Evolutionary conservation across 768 basidiomycete genomes (phyloP), one percentile per base, ranked within the genome.

Genomic region (Naematelia aurantialba): DNA sequence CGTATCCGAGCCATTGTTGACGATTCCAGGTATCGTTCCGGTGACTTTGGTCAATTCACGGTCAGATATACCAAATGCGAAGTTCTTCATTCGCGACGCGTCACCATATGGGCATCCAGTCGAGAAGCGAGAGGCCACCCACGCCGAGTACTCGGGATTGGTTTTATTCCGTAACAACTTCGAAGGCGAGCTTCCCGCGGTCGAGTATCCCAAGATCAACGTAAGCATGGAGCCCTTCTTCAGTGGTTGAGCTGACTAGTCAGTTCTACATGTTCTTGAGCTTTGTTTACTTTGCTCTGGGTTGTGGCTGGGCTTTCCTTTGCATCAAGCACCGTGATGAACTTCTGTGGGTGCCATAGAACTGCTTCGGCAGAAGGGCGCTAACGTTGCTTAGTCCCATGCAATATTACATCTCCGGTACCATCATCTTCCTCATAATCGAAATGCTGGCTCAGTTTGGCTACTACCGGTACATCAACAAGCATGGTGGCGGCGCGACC

Each of bases 141-240:
- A 96, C 70, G 87, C 91, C 24, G 80, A 82, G 19, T 97, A 91
- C 76, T 79, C 81, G 10, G 93, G 91, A 13, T 79, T 80, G 30
- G 88, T 97, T 34, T 79, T 88, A 47, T 98, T 99, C 81, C 83
- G 82, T 67, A 97, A 96, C 76, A 84, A 82, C 1, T 97, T 97
- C 72, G 81, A 87, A 25, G 96, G 96, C 19, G 84, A 88, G 73
- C 81, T 99, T 21, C 84, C 94, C 12, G 92, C 93, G 4, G 83
- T 89, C 4, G 96, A 99, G 75, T 96, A 97, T 77, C 96, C 96
- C 11, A 98, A 98, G 85, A 89, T 98, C 75, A 87, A 85, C 58
- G 92, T 96, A 75, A 68, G 89, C 66, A 19, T 12, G 5, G 19
- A n/a, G 14, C 21, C 24, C 14, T 22, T 4, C 11, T 21, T 52